Percentiles rank a stretch among this genome's conserved stretches.
Evolutionary conservation across 257 asterid species (phyloP).

Genomic region (Solanum arcanum): DNA sequence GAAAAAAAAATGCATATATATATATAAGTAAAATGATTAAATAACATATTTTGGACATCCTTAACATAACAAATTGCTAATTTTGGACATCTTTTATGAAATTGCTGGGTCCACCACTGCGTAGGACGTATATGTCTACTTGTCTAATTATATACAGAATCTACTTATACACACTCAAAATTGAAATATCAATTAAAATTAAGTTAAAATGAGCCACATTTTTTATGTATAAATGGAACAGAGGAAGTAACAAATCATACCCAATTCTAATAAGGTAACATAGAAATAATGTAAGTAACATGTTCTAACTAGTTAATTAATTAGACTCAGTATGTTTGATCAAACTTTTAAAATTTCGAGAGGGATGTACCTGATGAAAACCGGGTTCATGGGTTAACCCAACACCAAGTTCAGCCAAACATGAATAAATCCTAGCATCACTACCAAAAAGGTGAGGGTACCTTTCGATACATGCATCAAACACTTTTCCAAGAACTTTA

Average conservation of each 20-base stretch:
- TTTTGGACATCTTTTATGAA: too few species aligned
- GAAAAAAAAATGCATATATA: too few species aligned
- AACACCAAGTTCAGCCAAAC: slow-evolving; percentile 71
- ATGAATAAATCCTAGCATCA: slow-evolving; percentile 67
- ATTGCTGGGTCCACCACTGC: too few species aligned
- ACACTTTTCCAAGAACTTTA: slow-evolving; percentile 42
- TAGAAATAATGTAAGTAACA: neutral
- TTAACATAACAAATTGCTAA: too few species aligned
- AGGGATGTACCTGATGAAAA: slow-evolving; percentile 54
- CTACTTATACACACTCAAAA: too few species aligned
- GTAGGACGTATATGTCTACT: neutral
- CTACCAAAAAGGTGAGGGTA: slow-evolving; percentile 65
- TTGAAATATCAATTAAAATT: too few species aligned
- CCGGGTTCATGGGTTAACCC: slow-evolving; percentile 55
- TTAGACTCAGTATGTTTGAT: neutral
- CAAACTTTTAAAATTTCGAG: neutral
- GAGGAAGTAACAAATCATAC: neutral
- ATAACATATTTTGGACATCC: too few species aligned
- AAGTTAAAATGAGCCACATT: neutral
- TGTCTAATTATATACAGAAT: neutral
- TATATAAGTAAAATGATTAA: too few species aligned
- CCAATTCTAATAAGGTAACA: neutral
- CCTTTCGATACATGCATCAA: slow-evolving; percentile 56
- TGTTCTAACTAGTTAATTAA: neutral
- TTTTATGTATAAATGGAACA: neutral